Evolutionary conservation across 1,284 basidiomycete genomes (phyloP), one percentile per base, ranked within the genome.

Genomic region (Ustilago esculenta): DNA sequence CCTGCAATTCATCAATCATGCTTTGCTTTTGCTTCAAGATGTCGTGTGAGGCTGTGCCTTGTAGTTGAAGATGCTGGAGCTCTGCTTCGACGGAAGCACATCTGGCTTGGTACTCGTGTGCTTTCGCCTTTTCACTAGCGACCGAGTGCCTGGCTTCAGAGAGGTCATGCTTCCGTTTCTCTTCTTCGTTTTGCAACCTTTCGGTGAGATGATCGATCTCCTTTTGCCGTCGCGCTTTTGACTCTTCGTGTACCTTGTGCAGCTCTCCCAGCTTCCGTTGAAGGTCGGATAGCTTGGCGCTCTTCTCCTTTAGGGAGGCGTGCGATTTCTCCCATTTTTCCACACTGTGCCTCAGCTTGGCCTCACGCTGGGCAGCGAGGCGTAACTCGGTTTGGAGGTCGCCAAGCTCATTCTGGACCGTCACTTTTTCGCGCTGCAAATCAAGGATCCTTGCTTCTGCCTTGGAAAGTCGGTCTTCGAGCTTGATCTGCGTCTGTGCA

Each of bases 331-430:
- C 68, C 48, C 54, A 55, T 32, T 63, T 71, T 2, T 71, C 68
- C 15, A 71, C 25, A 21, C 21, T 47, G 27, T 57, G 47, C 43
- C 56, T 61, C 34, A 71, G 63, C 42, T 71, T 71, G 36, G 63
- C 58, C 47, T 71, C 68, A 8, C 68, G 49, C 40, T 71, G 68
- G 9, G 63, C 57, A 14, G 68, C 53, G 10, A 71, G 54, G 15
- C 68, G 49, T 1, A 71, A 51, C 47, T 71, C 68, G 9, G 63
- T 71, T 32, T 70, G 67, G n/a, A 64, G 52, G 32, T 64, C 60
- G 9, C 60, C 67, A 12, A 70, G 51, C 42, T 70, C 55, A 21
- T 64, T 64, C 20, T 64, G 60, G 1, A 32, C 52, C 1, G 49
- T 45, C 7, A 25, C 33, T 37, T 55, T 71, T 24, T 61, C 68